phyloP scores from a whole-genome alignment of 257 asterid genomes.

The Mitragyna speciosa region DNA sequence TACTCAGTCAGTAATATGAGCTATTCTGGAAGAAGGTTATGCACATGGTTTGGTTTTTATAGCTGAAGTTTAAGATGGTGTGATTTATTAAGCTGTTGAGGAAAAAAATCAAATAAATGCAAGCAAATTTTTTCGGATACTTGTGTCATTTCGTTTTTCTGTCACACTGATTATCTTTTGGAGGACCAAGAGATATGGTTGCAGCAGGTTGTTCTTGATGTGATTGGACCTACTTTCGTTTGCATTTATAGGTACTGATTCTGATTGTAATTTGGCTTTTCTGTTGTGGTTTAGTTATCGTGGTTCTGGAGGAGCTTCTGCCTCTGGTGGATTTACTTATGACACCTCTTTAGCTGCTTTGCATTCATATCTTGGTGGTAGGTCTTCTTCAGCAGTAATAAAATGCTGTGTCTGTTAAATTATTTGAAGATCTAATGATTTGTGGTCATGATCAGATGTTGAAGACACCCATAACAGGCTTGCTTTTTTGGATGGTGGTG shows the following conservation, averaged over 20 bases:
- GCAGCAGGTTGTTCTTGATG: too few species aligned
- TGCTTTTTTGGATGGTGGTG: constrained; percentile 88
- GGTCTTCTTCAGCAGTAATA: constrained; percentile 12
- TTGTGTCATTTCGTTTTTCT: not conserved
- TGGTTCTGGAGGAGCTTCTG: constrained; percentile 56
- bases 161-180: too few species aligned
- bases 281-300: constrained; percentile 34
- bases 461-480: constrained; percentile 80
- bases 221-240: not conserved
- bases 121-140: not conserved
- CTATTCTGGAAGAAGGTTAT: too few species aligned
- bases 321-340: constrained; percentile 62
- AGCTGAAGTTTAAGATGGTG: not conserved
- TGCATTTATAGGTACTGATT: not conserved
- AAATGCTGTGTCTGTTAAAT: constrained; percentile 6
- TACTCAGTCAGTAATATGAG: not conserved
- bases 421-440: constrained; percentile 21
- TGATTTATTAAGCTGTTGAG: not conserved
- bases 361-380: constrained; percentile 95
- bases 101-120: not conserved
- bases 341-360: constrained; percentile 77
- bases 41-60: not conserved
- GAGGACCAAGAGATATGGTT: too few species aligned
- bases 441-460: constrained; percentile 52
- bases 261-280: constrained; percentile 18